Evolutionary conservation across 805 yeast species (phyloP), one percentile per base, ranked within the genome.

Genomic region (Ogataea trehalophila): DNA sequence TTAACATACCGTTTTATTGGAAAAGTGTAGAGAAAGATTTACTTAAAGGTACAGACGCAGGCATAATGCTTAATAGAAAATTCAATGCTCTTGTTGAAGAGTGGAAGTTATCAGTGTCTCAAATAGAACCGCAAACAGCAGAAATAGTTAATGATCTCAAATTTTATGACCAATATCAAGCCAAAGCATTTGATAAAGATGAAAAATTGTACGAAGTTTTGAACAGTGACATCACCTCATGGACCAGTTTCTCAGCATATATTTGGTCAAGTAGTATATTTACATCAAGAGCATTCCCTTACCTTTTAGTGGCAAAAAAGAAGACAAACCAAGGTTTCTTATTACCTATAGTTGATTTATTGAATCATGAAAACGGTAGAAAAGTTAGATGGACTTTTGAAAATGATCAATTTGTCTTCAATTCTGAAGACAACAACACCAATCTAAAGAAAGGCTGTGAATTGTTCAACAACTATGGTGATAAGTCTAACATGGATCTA

Each of bases 381-480:
- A 67, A 76, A n/a, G 87, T 89, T 3, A 65, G 72, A 35, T 90
- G 96, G 96, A 58, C 54, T 2, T 59, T 51, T 40, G 58, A 67
- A 48, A 20, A 52, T 33, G 48, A 52, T 16, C 4, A 39, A 7
- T 52, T 65, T 48, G 59, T 63, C n/a, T 81, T 82, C 53, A 66
- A 62, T 37, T 61, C 77, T 0, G 14, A 33, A 31, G 68, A 70
- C 17, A 62, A 70, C 4, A n/a, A 36, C 14, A 15, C 31, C 1
- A 39, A 47, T 7, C 31, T 87, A 1, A 33, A 53, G 0, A 57
- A 63, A 23, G 80, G 79, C 5, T 59, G 65, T 14, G 96, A 92
- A 57, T 57, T 92, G 13, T 86, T 79, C 70, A 90, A 88, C 64
- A 83, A 91, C 1, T 91, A 90, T 58, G 97, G 97, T 0, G 84